Evolutionary conservation across 768 basidiomycete species (phyloP).

Genomic region (Cystobasidium tubakii): DNA sequence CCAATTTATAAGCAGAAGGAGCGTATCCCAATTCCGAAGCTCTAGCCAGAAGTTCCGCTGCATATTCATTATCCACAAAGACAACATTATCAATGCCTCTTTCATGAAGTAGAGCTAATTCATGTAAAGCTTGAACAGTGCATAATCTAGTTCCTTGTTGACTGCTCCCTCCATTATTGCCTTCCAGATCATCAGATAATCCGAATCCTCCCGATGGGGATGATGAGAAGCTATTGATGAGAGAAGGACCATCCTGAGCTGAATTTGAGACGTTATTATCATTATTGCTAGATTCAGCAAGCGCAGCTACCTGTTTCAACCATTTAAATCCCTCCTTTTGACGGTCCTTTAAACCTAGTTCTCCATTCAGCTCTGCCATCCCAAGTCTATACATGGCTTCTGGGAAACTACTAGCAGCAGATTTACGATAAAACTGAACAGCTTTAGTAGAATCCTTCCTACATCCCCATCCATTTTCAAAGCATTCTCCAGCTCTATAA

Average conservation of each 20-base stretch:
- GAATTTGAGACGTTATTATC: background rate
- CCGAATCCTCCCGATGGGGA: background rate
- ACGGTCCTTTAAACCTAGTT: slow-evolving; percentile 73
- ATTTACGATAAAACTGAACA: slow-evolving; percentile 83
- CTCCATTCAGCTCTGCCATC: slow-evolving; percentile 91
- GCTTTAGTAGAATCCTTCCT: slow-evolving; percentile 86
- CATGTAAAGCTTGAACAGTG: slow-evolving; percentile 92
- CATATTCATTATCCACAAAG: slow-evolving; percentile 84
- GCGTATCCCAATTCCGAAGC: slow-evolving; percentile 94
- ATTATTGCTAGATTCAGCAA: slow-evolving; percentile 48
- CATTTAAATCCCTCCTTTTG: slow-evolving; percentile 97
- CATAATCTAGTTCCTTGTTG: slow-evolving; percentile 68
- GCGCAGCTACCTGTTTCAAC: slow-evolving; percentile 93
- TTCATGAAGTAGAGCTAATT: slow-evolving; percentile 88
- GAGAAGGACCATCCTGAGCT: background rate
- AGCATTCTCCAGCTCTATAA: slow-evolving; percentile 93
- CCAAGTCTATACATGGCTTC: slow-evolving; percentile 96
- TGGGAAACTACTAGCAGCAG: slow-evolving; percentile 81
- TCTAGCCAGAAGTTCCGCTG: slow-evolving; percentile 86
- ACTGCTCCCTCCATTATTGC: background rate
- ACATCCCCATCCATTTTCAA: slow-evolving; percentile 98
- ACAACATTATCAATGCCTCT: slow-evolving; percentile 97
- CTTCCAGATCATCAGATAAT: background rate
- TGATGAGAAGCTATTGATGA: background rate
- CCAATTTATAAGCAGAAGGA: slow-evolving; percentile 86